phyloP scores from a whole-genome alignment of 179 eudicot species.

The Camellia oleifera region DNA sequence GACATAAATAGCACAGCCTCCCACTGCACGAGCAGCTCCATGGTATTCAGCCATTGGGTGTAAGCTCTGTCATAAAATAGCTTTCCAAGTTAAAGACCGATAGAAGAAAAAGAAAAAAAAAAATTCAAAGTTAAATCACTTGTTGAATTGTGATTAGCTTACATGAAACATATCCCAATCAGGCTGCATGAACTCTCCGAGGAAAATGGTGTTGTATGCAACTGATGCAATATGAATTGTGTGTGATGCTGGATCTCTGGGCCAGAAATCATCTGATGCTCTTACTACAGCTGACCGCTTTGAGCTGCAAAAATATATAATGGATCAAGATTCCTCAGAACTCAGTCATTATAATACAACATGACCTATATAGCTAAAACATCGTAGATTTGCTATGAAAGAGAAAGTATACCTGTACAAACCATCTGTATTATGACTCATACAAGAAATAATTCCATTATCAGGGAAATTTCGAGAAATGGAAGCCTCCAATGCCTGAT shows the following conservation, averaged over 20 bases:
- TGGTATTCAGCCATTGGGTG: slow-evolving; percentile 86
- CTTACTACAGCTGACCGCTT: slow-evolving; percentile 68
- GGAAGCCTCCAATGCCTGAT: slow-evolving; percentile 77
- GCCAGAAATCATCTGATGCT: slow-evolving; percentile 91
- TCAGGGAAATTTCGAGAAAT: slow-evolving; percentile 63
- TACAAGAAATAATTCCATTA: slow-evolving; percentile 77
- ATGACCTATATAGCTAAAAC: not conserved
- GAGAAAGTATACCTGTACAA: slow-evolving; percentile 51
- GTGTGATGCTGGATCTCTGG: slow-evolving; percentile 78
- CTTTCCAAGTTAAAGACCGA: not conserved
- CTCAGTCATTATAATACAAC: not conserved
- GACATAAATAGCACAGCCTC: slow-evolving; percentile 84
- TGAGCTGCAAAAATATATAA: slow-evolving; percentile 34
- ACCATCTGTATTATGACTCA: slow-evolving; percentile 84
- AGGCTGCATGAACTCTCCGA: slow-evolving; percentile 90
- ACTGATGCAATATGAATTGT: slow-evolving; percentile 84
- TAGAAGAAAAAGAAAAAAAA: not conserved
- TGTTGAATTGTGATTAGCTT: slow-evolving; percentile 18
- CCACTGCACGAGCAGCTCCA: slow-evolving; percentile 81
- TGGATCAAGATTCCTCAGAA: not conserved
- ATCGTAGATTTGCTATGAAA: not conserved
- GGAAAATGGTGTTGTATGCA: slow-evolving; percentile 76
- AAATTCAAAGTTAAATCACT: not conserved
- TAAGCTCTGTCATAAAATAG: slow-evolving; percentile 45
- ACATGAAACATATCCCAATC: slow-evolving; percentile 99